Percentiles rank a stretch among this genome's conserved stretches.
Conservation (phyloP, 1,284 basidiomycete genomes). For the Boletus austroedulis region DNA sequence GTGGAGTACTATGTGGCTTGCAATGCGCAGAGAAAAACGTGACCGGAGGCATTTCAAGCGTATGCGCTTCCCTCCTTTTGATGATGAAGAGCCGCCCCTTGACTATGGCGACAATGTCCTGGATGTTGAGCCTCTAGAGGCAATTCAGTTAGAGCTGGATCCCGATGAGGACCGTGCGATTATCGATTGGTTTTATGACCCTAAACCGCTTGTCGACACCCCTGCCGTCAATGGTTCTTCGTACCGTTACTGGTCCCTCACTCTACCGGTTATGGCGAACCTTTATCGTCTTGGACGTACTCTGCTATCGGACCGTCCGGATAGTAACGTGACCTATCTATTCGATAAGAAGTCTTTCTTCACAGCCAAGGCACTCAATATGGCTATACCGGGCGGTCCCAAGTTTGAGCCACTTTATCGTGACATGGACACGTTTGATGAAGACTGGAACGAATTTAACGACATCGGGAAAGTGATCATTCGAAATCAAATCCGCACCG, state of each 20-base stretch:
- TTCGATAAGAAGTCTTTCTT: conserved; percentile 99
- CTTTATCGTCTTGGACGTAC: conserved; percentile 94
- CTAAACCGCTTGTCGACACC: conserved; percentile 90
- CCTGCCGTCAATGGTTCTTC: conserved; percentile 88
- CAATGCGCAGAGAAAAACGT: conserved; percentile 98
- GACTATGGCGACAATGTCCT: conserved; percentile 99
- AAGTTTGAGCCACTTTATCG: conserved; percentile 95
- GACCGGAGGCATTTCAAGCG: conserved; percentile 99
- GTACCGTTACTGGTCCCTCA: conserved; percentile 91
- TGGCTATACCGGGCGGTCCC: conserved; percentile 98
- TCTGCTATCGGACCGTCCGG: conserved; percentile 88
- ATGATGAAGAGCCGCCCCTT: conserved; percentile 97
- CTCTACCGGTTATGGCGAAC: conserved; percentile 94
- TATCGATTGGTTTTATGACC: conserved; percentile 98
- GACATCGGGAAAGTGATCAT: conserved; percentile 99
- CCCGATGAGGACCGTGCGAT: conserved; percentile 93
- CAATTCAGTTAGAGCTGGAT: conserved; percentile 96
- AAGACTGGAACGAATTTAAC: conserved; percentile 99
- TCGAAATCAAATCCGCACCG: conserved; percentile 96
- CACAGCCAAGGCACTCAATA: conserved; percentile 96
- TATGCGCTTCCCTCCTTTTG: conserved; percentile 99
- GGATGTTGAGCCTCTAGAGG: conserved; percentile 97
- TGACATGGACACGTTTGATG: conserved; percentile 96
- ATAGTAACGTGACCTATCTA: conserved; percentile 86
- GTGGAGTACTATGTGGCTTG: conserved; percentile 99